Conservation (phyloP, 768 basidiomycete genomes). For the Tulasnella sp. region DNA sequence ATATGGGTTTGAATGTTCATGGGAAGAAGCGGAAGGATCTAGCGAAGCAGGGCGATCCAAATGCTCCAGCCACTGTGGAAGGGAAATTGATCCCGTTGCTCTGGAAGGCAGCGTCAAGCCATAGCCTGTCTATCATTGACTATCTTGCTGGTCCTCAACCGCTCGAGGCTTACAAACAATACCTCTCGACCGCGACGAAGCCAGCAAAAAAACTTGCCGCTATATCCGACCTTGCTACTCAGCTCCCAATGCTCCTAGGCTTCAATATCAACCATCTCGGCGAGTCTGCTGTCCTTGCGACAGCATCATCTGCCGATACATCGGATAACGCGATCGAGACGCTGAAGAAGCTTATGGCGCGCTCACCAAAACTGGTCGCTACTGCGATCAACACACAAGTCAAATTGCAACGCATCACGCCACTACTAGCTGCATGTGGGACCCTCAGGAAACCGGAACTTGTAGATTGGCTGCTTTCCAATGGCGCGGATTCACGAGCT, state of each 20-base stretch:
- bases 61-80: slow-evolving; percentile 23
- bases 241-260: slow-evolving; percentile 41
- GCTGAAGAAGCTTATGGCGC: slow-evolving; percentile 37
- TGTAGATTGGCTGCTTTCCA: slow-evolving; percentile 41
- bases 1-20: slow-evolving; percentile 50
- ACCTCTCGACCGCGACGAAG: slow-evolving; percentile 34
- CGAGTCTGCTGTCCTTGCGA: slow-evolving; percentile 42
- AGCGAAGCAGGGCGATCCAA: slow-evolving; percentile 40
- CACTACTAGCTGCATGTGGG: slow-evolving; percentile 35
- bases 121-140: slow-evolving; percentile 26
- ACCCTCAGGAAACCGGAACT: slow-evolving; percentile 25
- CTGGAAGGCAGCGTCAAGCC: slow-evolving; percentile 34
- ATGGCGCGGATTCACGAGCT: slow-evolving; percentile 35
- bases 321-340: slow-evolving; percentile 10
- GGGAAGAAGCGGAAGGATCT: slow-evolving; percentile 52
- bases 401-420: slow-evolving; percentile 24
- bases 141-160: slow-evolving; percentile 41
- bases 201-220: slow-evolving; percentile 33
- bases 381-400: slow-evolving; percentile 36
- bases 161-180: slow-evolving; percentile 40
- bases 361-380: slow-evolving; percentile 34
- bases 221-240: slow-evolving; percentile 30
- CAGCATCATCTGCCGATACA: slow-evolving; percentile 28
- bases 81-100: slow-evolving; percentile 24
- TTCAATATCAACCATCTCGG: slow-evolving; percentile 38